Conservation (phyloP, 2,329 filamentous ascomycete species). For the Dothistroma pini region DNA sequence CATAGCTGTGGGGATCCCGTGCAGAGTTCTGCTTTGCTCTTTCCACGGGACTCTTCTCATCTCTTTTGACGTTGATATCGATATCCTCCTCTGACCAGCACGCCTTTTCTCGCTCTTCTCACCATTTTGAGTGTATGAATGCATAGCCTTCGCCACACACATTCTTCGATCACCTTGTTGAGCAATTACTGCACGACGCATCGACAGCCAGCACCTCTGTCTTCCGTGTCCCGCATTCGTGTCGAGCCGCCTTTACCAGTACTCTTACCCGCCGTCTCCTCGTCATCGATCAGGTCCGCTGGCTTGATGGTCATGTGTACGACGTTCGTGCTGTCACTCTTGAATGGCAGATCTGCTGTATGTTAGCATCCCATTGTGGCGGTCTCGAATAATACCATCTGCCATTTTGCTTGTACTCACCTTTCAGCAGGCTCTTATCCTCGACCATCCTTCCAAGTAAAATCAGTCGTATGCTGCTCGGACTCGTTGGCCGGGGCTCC, state of each 20-base stretch:
- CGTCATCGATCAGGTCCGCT: constrained; percentile 74
- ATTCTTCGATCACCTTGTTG: background rate
- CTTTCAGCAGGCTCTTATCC: constrained; percentile 79
- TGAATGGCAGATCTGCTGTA: constrained; percentile 70
- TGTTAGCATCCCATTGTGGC: background rate
- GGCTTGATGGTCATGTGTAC: constrained; percentile 94
- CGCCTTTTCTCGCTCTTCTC: background rate
- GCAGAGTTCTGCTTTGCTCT: background rate
- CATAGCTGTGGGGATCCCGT: background rate
- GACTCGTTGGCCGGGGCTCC: constrained; percentile 81
- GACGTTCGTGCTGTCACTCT: constrained; percentile 70
- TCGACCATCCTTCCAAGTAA: constrained; percentile 88
- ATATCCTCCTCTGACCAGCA: background rate
- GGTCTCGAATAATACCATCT: too few relatives aligned
- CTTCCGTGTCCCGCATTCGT: constrained; percentile 47
- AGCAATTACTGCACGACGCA: constrained; percentile 55
- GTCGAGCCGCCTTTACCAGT: constrained; percentile 53
- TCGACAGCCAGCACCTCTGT: constrained; percentile 58
- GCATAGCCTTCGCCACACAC: background rate
- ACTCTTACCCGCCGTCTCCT: constrained; percentile 65
- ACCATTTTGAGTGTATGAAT: too few relatives aligned
- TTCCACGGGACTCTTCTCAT: background rate
- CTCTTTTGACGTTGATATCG: background rate
- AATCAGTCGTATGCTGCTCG: constrained; percentile 85
- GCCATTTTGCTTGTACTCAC: constrained; percentile 46